phyloP scores from a whole-genome alignment of 108 stramenopile species.

The Pseudonitzschia delicatissima region DNA sequence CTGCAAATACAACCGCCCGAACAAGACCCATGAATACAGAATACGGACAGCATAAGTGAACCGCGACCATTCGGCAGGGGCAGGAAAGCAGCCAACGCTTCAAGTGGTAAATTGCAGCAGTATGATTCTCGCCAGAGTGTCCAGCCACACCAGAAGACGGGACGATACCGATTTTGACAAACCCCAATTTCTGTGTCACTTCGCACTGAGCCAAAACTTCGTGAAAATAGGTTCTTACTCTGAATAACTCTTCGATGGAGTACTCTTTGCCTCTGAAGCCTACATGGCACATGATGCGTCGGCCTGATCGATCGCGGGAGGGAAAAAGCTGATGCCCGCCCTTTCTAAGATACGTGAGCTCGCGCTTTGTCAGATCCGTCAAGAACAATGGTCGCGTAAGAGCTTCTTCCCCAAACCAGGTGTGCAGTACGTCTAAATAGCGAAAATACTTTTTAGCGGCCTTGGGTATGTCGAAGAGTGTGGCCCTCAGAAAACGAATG shows the following conservation, averaged over 20 bases:
- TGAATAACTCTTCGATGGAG: neutral
- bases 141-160: neutral
- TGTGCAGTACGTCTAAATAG: neutral
- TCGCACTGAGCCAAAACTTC: neutral
- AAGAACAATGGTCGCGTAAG: neutral
- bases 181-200: neutral
- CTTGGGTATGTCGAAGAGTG: neutral
- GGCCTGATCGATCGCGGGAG: constrained; percentile 23
- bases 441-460: neutral
- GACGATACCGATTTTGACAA: neutral
- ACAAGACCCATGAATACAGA: neutral
- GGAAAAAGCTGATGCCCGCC: constrained; percentile 20
- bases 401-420: neutral
- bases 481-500: neutral
- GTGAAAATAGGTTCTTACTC: neutral
- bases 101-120: neutral
- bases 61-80: neutral
- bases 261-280: neutral
- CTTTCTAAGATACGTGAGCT: neutral
- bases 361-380: constrained; percentile 4
- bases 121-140: neutral
- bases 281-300: constrained; percentile 4
- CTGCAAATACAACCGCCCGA: neutral
- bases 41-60: neutral
- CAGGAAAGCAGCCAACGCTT: neutral